phyloP scores from a whole-genome alignment of 768 basidiomycete genomes.

The Exsudoporus frostii region DNA sequence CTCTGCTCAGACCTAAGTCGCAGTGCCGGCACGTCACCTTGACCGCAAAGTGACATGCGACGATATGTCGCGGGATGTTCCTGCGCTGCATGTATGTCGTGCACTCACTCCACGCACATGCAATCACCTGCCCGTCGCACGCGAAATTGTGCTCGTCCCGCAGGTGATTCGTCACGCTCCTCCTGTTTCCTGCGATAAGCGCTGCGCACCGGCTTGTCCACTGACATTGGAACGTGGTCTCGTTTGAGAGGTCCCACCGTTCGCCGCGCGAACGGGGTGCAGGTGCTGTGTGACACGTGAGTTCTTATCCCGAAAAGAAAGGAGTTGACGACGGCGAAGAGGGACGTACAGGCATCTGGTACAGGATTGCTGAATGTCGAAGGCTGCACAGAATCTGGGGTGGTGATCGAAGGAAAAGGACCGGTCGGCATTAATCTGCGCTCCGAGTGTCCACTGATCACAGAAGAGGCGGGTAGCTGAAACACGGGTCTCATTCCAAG shows the following conservation, averaged over 20 bases:
- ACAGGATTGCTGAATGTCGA: neutral
- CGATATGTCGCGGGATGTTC: constrained; percentile 26
- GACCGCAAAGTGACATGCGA: constrained; percentile 23
- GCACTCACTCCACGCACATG: constrained; percentile 21
- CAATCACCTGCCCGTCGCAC: constrained; percentile 11
- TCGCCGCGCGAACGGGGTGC: constrained; percentile 6
- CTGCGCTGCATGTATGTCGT: constrained; percentile 18
- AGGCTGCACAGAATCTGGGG: neutral
- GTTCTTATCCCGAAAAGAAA: neutral
- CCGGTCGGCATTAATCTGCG: neutral
- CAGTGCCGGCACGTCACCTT: constrained; percentile 19
- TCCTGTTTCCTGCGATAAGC: constrained; percentile 16
- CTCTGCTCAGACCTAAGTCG: constrained; percentile 16
- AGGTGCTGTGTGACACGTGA: constrained; percentile 12
- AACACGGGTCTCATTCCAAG: neutral
- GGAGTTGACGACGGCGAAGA: neutral
- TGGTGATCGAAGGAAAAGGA: neutral
- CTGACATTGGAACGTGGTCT: constrained; percentile 16
- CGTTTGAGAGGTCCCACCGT: constrained; percentile 3
- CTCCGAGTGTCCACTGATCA: neutral
- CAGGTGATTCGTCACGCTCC: constrained; percentile 19
- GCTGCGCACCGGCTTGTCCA: constrained; percentile 19
- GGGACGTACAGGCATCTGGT: constrained; percentile 9
- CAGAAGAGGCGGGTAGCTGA: neutral
- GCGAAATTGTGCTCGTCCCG: constrained; percentile 19